These are phyloP conservation scores for Sugiyamaella americana DNA, from an alignment of 805 yeast genomes.

Conservation along the genomic window DNA sequence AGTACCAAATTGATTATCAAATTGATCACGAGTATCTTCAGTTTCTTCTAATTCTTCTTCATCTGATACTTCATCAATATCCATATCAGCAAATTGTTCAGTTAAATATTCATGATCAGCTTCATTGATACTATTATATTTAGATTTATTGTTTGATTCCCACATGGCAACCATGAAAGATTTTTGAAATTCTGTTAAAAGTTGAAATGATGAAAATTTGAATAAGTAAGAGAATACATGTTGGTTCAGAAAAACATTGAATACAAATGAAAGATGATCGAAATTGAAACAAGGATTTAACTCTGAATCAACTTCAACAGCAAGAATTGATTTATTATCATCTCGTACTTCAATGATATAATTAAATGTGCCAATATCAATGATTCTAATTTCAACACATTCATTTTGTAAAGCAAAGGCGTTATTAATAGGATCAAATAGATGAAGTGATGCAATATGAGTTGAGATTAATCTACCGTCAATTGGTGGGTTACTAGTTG, in stretches of 20 bases:
- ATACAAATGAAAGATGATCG: conserved; percentile 53
- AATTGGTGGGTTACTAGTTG: conserved; percentile 1
- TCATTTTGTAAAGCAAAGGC: conserved; percentile 42
- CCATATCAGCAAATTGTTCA: conserved; percentile 45
- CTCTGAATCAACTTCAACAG: conserved; percentile 40
- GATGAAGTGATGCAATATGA: conserved; percentile 40
- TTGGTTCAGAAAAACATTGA: conserved; percentile 45
- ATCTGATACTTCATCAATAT: conserved; percentile 37
- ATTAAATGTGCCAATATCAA: conserved; percentile 44
- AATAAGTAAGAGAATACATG: conserved; percentile 57
- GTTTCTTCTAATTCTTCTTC: conserved; percentile 35
- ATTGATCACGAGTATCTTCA: conserved; percentile 22
- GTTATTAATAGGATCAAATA: conserved; percentile 50
- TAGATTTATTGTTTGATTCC: conserved; percentile 49
- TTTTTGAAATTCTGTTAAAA: conserved; percentile 47
- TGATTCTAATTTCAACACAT: conserved; percentile 31
- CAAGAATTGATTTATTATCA: conserved; percentile 31
- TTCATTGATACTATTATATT: conserved; percentile 41
- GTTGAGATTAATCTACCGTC: conserved; percentile 19
- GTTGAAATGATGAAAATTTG: conserved; percentile 41
- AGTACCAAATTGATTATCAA: conserved; percentile 29
- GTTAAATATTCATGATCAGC: conserved; percentile 51
- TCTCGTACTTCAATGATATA: conserved; percentile 41
- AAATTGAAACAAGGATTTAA: conserved; percentile 64
- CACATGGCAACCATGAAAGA: conserved; percentile 49